Evolutionary conservation across 768 basidiomycete genomes (phyloP), one percentile per base, ranked within the genome.

Genomic region (Phaffia australis): DNA sequence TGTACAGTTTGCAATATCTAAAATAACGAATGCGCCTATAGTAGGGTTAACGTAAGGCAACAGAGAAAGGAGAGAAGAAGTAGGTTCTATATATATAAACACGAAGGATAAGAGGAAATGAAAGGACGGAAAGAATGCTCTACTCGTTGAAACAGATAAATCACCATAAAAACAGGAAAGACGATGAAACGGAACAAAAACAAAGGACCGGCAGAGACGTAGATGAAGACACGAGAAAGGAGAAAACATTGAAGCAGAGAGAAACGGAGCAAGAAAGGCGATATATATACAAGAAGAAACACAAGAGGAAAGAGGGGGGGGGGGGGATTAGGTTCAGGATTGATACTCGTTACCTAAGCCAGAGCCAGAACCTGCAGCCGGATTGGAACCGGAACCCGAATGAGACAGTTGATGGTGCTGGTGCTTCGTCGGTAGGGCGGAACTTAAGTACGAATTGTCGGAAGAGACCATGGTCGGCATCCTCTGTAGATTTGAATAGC

Each of bases 331-430:
- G 35, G 35, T 42, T 42, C 35, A 42, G 35, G 11, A 42, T 42
- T 11, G 35, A 42, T 42, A 42, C 35, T 42, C 6, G 35, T 42
- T 42, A 5, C 11, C 65, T 51, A 52, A 66, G 59, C 52, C 52
- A 1, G 65, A 66, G n/a, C 54, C 46, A 29, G 58, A 46, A 25
- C 65, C 46, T 21, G 18, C 8, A 46, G 47, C 65, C n/a, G 65
- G 58, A 42, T 52, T 27, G 59, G 56, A 66, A 16, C 58, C 60
- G 18, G 29, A 32, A 18, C 11, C 7, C 52, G 27, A 23, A 48
- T 49, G 30, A 47, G 23, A 27, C 50, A 61, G 18, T 29, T 25
- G 14, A 35, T 47, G 8, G 11, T 32, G 52, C 52, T 27, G n/a
- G 5, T n/a, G 52, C 52, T 27, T n/a, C 52, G 56, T n/a, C 52